Conservation (phyloP, 805 yeast genomes). For the Yarrowia osloensis region DNA sequence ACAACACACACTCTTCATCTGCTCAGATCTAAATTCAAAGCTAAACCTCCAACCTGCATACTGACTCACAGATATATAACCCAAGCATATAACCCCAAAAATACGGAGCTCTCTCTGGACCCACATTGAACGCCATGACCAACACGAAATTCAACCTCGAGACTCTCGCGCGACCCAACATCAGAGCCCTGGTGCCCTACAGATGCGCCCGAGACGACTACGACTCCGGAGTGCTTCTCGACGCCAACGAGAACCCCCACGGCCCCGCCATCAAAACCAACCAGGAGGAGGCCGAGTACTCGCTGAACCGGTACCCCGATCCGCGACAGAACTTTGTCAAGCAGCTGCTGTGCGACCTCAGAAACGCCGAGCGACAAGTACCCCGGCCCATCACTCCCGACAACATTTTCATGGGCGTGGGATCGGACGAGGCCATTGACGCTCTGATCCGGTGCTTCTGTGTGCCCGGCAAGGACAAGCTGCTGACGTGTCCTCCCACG, state of each 20-base stretch:
- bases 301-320: conserved; percentile 91
- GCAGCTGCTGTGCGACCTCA: conserved; percentile 64
- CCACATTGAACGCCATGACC: no score
- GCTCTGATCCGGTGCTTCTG: conserved; percentile 82
- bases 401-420: conserved; percentile 91
- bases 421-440: conserved; percentile 95
- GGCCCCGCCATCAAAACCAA: conserved; percentile 70
- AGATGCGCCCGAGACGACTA: conserved; percentile 97
- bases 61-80: conserved; percentile 18
- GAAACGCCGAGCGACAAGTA: conserved; percentile 55
- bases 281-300: conserved; percentile 51
- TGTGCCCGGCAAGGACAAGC: conserved; percentile 76
- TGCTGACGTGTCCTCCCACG: conserved; percentile 90
- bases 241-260: conserved; percentile 94
- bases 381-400: conserved; percentile 46
- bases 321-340: conserved; percentile 88
- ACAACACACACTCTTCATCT: background rate
- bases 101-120: no score
- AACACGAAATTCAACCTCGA: conserved; percentile 54
- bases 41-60: conserved; percentile 24
- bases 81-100: no score
- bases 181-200: conserved; percentile 80
- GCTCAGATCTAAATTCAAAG: conserved; percentile 1
- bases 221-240: conserved; percentile 81
- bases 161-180: conserved; percentile 79